Conservation (phyloP, 768 basidiomycete species). For the Suillus tomentosus region DNA sequence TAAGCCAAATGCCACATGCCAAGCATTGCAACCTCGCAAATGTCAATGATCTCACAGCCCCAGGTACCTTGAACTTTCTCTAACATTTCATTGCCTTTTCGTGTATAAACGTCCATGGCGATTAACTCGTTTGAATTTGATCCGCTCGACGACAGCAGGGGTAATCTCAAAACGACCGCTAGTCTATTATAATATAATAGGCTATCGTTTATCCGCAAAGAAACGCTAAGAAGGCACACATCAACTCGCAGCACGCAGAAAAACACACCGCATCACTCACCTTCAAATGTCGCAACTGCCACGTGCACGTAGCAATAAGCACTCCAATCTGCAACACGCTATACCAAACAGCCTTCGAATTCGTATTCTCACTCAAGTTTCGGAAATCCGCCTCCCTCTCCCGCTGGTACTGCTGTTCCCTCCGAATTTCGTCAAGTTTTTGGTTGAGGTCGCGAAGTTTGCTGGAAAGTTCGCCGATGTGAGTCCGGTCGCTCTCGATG, state of each 20-base stretch:
- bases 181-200: background rate
- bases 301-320: constrained; percentile 80
- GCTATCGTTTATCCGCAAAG: constrained; percentile 79
- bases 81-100: background rate
- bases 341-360: constrained; percentile 95
- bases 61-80: constrained; percentile 1
- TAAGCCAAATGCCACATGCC: too few species aligned
- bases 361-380: constrained; percentile 85
- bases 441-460: constrained; percentile 92
- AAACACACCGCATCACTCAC: constrained; percentile 43
- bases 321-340: constrained; percentile 85
- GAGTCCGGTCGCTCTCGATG: constrained; percentile 82
- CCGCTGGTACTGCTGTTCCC: constrained; percentile 97
- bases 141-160: background rate
- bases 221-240: constrained; percentile 53
- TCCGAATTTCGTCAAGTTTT: constrained; percentile 88
- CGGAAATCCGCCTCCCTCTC: constrained; percentile 93
- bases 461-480: constrained; percentile 77
- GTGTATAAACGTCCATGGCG: background rate
- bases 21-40: background rate
- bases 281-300: constrained; percentile 93
- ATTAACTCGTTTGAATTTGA: background rate
- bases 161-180: background rate
- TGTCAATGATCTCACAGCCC: background rate
- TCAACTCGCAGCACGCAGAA: constrained; percentile 11